These are phyloP conservation scores for Fusarium oligoseptatum DNA, from an alignment of 2,329 filamentous ascomycete genomes.

Conservation along the genomic window DNA sequence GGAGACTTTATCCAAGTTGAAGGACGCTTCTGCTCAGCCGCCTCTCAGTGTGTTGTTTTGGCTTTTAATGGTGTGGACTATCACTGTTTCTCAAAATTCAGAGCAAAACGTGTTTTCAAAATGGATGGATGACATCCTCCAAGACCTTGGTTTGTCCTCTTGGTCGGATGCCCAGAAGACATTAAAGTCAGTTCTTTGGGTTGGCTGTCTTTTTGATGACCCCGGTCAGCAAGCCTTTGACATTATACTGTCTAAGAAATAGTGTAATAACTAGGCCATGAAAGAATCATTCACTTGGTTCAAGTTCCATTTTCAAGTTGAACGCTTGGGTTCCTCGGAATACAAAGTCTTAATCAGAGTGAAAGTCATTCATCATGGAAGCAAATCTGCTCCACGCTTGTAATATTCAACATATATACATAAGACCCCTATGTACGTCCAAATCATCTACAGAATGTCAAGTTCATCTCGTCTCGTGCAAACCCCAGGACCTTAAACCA, in stretches of 20 bases:
- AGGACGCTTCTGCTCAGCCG: not conserved
- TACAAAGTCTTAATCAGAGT: too few relatives aligned
- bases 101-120: not conserved
- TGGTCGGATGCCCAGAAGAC: conserved; percentile 16
- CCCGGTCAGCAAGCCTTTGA: conserved; percentile 3
- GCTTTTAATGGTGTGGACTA: conserved; percentile 23
- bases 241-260: not conserved
- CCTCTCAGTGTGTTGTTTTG: conserved; percentile 15
- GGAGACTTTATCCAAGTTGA: not conserved
- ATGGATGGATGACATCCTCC: conserved; percentile 8
- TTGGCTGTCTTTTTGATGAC: conserved; percentile 22
- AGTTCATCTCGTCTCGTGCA: not conserved
- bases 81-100: not conserved
- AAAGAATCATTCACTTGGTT: not conserved
- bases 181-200: conserved; percentile 34
- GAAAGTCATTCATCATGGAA: not conserved
- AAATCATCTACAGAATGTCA: conserved; percentile 3
- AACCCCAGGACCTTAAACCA: conserved; percentile 6
- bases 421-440: not conserved
- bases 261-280: not conserved
- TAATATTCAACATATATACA: not conserved
- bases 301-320: not conserved
- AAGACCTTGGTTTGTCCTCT: not conserved
- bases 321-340: too few relatives aligned
- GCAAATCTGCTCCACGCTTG: not conserved